These are phyloP conservation scores for Mycothermus thermophilus DNA, from an alignment of 495 filamentous ascomycete genomes.

Conservation along the genomic window DNA sequence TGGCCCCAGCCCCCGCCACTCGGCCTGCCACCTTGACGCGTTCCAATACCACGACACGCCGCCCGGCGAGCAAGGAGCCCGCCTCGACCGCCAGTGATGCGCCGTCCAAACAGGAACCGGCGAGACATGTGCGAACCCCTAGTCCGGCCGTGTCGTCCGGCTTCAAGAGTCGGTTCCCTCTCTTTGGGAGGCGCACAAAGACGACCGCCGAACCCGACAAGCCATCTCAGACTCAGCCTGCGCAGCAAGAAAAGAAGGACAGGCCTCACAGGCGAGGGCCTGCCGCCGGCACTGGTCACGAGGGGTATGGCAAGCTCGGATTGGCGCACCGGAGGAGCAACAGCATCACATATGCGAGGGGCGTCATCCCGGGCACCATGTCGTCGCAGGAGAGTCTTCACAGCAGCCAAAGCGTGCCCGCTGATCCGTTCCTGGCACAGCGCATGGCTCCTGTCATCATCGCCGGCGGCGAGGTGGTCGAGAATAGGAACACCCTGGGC, in stretches of 20 bases:
- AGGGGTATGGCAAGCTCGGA: constrained; percentile 76
- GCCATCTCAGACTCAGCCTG: no score
- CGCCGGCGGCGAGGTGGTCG: constrained; percentile 52
- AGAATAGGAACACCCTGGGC: constrained; percentile 43
- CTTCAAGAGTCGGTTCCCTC: constrained; percentile 48
- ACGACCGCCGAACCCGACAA: constrained; percentile 38
- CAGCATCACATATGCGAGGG: constrained; percentile 32
- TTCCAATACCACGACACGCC: no score
- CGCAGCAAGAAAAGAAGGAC: constrained; percentile 40
- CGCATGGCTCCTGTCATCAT: constrained; percentile 81
- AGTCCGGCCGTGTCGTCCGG: constrained; percentile 32
- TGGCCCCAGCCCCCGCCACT: constrained; percentile 19
- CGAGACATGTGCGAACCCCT: constrained; percentile 27
- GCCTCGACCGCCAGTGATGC: no score
- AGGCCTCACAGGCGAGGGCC: constrained; percentile 64
- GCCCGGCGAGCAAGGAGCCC: constrained; percentile 3
- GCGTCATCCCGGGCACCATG: constrained; percentile 33
- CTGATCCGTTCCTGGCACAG: constrained; percentile 49
- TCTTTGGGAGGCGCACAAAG: constrained; percentile 65
- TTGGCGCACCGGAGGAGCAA: constrained; percentile 45
- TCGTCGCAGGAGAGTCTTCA: constrained; percentile 35
- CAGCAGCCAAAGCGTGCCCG: constrained; percentile 25
- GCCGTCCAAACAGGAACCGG: constrained; percentile 20
- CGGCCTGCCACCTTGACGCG: constrained; percentile 18
- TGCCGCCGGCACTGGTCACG: constrained; percentile 84